These are phyloP conservation scores for Flagelloscypha sp. DNA, from an alignment of 768 basidiomycete genomes.

Conservation along the genomic window DNA sequence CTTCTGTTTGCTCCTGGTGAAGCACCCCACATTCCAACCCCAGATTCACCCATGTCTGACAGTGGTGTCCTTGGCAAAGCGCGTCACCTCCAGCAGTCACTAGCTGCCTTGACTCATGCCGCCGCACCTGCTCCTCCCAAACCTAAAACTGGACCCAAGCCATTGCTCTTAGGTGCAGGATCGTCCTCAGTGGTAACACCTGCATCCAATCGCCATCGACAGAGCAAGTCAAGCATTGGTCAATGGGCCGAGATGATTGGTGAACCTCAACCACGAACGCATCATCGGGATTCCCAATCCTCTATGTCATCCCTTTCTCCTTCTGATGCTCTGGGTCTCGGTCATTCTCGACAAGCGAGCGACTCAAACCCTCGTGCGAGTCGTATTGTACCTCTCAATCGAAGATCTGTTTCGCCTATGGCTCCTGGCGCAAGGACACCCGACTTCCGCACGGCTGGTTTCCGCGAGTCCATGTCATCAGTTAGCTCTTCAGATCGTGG, in stretches of 20 bases:
- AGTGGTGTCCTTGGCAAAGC: constrained; percentile 29
- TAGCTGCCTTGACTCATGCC: constrained; percentile 31
- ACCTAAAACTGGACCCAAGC: constrained; percentile 52
- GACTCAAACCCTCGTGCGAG: no score
- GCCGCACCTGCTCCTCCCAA: constrained; percentile 21
- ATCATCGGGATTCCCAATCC: constrained; percentile 51
- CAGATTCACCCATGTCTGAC: constrained; percentile 8
- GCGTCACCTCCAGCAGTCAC: constrained; percentile 32
- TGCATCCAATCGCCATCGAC: constrained; percentile 6
- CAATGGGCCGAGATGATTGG: constrained; percentile 47
- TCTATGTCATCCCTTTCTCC: constrained; percentile 58
- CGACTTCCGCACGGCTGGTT: constrained; percentile 25
- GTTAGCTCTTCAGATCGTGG: constrained; percentile 31
- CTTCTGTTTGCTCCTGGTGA: constrained; percentile 32
- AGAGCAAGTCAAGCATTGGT: constrained; percentile 16
- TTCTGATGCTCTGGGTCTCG: constrained; percentile 35
- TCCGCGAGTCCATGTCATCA: constrained; percentile 33
- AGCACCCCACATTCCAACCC: constrained; percentile 11
- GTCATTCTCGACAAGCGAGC: no score
- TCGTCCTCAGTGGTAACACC: constrained; percentile 18
- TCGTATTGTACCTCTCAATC: constrained; percentile 55
- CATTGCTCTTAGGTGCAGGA: constrained; percentile 54
- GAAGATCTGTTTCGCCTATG: constrained; percentile 66
- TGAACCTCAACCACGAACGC: constrained; percentile 27
- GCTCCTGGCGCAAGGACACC: constrained; percentile 41